Evolutionary conservation across 345 rosid genomes (phyloP).

Genomic region (Brassica carinata): DNA sequence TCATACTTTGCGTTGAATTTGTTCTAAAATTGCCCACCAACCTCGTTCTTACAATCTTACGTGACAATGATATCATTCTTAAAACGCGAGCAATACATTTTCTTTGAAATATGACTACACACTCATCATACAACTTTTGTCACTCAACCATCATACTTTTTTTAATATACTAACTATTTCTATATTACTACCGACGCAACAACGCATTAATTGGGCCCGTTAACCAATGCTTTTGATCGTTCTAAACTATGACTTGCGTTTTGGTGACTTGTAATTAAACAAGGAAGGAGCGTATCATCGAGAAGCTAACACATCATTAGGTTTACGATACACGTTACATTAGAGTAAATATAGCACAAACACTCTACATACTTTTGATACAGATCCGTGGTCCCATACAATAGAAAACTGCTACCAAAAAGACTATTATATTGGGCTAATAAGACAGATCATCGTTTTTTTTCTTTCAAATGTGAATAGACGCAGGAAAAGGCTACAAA

Average conservation of each 20-base stretch:
- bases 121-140: background rate
- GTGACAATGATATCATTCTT: background rate
- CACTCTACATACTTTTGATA: background rate
- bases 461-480: background rate
- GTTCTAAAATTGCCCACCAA: constrained; percentile 7
- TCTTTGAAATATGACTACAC: constrained; percentile 9
- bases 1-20: background rate
- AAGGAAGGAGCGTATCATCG: constrained; percentile 2
- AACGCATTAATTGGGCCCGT: background rate
- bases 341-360: background rate
- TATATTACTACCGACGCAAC: background rate
- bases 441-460: background rate
- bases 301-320: background rate
- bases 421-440: background rate
- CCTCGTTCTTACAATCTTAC: background rate
- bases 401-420: background rate
- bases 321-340: background rate
- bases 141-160: background rate
- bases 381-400: background rate
- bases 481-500: background rate
- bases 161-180: background rate
- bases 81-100: background rate
- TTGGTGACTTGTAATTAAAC: background rate
- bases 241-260: background rate
- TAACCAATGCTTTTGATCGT: background rate